Percentiles rank a stretch among this genome's conserved stretches.
Evolutionary conservation across 73 alveolate genomes (phyloP).

Genomic region (Uronychia binucleata): DNA sequence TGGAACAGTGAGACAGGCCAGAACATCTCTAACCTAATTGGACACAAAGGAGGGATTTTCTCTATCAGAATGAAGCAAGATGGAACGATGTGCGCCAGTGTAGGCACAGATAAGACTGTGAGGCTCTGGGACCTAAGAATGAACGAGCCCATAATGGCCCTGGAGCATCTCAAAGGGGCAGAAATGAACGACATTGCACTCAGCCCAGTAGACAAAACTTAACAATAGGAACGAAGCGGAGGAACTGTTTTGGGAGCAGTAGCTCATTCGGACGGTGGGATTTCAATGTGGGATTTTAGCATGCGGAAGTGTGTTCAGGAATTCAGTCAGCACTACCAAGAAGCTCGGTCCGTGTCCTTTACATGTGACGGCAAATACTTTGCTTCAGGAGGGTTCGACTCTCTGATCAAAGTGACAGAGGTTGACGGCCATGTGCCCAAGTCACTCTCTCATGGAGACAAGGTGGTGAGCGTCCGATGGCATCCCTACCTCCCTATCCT

Average conservation of each 20-base stretch:
- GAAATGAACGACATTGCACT: conserved; percentile 82
- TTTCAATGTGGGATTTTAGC: conserved; percentile 60
- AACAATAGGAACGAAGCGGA: conserved; percentile 7
- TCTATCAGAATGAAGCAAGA: conserved; percentile 89
- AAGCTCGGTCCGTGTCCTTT: conserved; percentile 76
- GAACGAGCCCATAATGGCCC: conserved; percentile 57
- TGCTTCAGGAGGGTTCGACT: conserved; percentile 83
- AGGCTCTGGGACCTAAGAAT: conserved; percentile 95
- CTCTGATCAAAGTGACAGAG: conserved; percentile 63
- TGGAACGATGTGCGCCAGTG: conserved; percentile 88
- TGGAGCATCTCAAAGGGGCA: conserved; percentile 54
- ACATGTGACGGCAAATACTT: conserved; percentile 78
- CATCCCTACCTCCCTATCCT: conserved; percentile 84
- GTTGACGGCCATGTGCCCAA: conserved; percentile 54
- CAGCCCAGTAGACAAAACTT: background rate
- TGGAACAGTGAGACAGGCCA: conserved; percentile 97
- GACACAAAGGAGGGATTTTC: conserved; percentile 88
- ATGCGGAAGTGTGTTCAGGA: conserved; percentile 20
- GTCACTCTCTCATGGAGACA: conserved; percentile 72
- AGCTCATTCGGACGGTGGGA: conserved; percentile 66
- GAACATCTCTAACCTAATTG: conserved; percentile 77
- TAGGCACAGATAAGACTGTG: conserved; percentile 93
- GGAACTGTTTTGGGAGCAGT: conserved; percentile 26
- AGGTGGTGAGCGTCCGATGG: conserved; percentile 85
- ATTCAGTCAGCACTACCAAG: conserved; percentile 40